Evolutionary conservation across 768 basidiomycete genomes (phyloP), one percentile per base, ranked within the genome.

Genomic region (Boletus subparvulus): DNA sequence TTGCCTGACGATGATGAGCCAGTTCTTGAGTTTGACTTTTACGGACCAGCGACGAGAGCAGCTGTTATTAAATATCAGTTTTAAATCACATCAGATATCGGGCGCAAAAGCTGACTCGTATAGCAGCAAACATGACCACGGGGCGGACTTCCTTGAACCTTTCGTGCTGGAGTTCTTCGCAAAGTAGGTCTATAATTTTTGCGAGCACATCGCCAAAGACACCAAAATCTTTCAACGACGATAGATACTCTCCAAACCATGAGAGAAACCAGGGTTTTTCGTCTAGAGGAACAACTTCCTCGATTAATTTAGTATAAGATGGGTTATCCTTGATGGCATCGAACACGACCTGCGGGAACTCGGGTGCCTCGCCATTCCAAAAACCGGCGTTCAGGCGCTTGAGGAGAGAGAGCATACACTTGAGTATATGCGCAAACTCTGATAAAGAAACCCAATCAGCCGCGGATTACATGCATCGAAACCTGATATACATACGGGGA

Each of bases 251-350:
- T 44, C 77, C 70, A 64, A 88, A 84, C 90, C 89, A 90, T 17
- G 77, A 73, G 47, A 90, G 71, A 63, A 80, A 72, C 80, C 82
- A 80, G 3, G 77, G 73, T 50, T 69, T 73, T 26, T 77, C 74
- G 8, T 68, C 68, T 26, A 68, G 61, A 10, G 70, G 60, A 44
- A 65, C 65, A 12, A 67, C 57, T 4, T 68, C 71, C 52, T 76
- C 74, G 13, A 90, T 60, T 41, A 82, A 69, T 32, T 77, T 69
- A 35, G 74, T 65, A 65, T 82, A 87, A 7, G 78, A 75, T 3
- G 76, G 68, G 68, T 96, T 98, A 66, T 92, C 86, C 68, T 89
- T 90, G 65, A 98, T 81, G 14, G 87, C 81, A 65, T 91, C 92
- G 63, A 96, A 87, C 8, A 93, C 80, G 36, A 88, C 79, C 61